Evolutionary conservation across 768 basidiomycete species (phyloP).

Genomic region (Psilocybe subaeruginosa): DNA sequence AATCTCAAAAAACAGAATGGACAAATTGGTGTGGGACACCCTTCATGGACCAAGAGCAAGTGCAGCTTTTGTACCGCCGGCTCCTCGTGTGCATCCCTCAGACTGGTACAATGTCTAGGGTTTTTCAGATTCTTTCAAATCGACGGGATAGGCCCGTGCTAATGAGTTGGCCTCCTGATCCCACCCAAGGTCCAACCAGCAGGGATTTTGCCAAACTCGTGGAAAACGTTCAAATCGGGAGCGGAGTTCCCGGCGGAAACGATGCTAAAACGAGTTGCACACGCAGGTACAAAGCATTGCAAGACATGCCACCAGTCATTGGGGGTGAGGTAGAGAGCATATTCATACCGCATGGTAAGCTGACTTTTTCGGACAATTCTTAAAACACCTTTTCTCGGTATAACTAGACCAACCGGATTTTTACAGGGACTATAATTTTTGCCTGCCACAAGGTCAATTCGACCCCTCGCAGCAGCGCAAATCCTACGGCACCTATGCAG

Average conservation of each 20-base stretch:
- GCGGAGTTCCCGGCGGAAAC: constrained; percentile 49
- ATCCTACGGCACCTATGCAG: constrained; percentile 44
- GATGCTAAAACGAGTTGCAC: constrained; percentile 88
- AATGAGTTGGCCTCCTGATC: constrained; percentile 80
- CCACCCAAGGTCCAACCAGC: constrained; percentile 43
- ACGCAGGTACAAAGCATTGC: constrained; percentile 77
- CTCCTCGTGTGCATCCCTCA: constrained; percentile 60
- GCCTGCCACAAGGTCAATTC: constrained; percentile 70
- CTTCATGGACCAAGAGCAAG: constrained; percentile 56
- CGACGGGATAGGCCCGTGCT: constrained; percentile 57
- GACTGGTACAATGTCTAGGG: constrained; percentile 54
- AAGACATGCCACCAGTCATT: constrained; percentile 59
- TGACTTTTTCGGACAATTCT: constrained; percentile 26
- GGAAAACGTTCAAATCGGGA: constrained; percentile 66
- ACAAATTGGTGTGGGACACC: constrained; percentile 90
- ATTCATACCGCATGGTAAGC: constrained; percentile 87
- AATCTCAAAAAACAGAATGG: constrained; percentile 73
- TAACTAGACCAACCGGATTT: constrained; percentile 32
- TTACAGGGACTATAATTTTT: constrained; percentile 68
- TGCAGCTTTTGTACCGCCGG: constrained; percentile 59
- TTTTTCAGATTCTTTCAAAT: constrained; percentile 82
- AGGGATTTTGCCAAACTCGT: constrained; percentile 63
- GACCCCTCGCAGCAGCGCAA: constrained; percentile 41
- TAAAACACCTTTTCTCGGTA: constrained; percentile 25
- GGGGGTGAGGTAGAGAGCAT: constrained; percentile 80